Conservation (phyloP, 371 early-diverging fungal genomes). For the Globomyces sp. region DNA sequence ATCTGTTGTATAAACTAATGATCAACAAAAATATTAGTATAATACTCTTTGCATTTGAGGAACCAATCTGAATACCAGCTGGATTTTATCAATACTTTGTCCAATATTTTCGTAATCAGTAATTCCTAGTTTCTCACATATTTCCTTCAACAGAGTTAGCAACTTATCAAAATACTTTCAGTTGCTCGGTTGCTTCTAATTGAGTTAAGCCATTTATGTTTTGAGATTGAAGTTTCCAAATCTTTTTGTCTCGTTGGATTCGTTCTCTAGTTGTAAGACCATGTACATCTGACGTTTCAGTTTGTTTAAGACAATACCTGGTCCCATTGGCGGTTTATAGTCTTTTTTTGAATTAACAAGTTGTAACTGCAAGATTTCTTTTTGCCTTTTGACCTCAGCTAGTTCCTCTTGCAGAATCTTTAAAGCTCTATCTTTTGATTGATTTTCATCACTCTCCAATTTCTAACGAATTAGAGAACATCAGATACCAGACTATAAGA, state of each 20-base stretch:
- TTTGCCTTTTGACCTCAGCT: background rate
- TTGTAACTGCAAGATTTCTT: background rate
- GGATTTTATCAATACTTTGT: conserved; percentile 4
- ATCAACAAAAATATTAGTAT: background rate
- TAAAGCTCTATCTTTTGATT: background rate
- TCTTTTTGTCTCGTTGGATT: conserved; percentile 9
- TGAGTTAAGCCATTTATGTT: background rate
- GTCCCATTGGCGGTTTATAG: background rate
- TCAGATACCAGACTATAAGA: too few species aligned
- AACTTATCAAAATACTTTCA: background rate
- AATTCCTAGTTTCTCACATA: conserved; percentile 19
- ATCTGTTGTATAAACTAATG: conserved; percentile 19
- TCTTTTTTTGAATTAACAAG: background rate
- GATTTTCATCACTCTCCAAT: conserved; percentile 4
- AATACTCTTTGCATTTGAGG: conserved; percentile 22
- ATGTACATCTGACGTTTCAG: background rate
- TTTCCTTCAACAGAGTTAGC: conserved; percentile 10
- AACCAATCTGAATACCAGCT: conserved; percentile 6
- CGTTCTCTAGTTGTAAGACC: conserved; percentile 10
- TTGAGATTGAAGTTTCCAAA: conserved; percentile 2
- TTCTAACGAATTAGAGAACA: background rate
- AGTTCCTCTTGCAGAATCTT: background rate
- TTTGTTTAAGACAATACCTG: background rate
- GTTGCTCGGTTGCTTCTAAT: background rate
- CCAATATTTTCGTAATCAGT: conserved; percentile 12